Percentiles rank a stretch among this genome's conserved stretches.
phyloP scores from a whole-genome alignment of 495 filamentous ascomycete genomes.

The Aspergillus heteromorphus region DNA sequence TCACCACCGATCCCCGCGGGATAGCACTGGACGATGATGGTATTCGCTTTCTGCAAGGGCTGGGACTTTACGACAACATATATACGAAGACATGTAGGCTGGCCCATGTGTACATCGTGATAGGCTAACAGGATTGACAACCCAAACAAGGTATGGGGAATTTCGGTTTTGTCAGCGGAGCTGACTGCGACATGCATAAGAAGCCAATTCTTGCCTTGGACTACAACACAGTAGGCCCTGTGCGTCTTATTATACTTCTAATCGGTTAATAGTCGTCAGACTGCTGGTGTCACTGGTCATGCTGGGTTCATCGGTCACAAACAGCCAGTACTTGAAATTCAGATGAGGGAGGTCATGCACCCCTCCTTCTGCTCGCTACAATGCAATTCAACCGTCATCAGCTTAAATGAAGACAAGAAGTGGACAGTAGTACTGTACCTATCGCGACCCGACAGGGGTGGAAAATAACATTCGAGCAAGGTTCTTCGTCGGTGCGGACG shows the following conservation, averaged over 20 bases:
- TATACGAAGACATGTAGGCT: conserved; percentile 29
- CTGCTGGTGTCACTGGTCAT: conserved; percentile 30
- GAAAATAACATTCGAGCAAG: conserved; percentile 20
- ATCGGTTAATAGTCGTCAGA: conserved; percentile 14
- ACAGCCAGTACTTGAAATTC: conserved; percentile 23
- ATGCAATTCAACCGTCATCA: conserved; percentile 27
- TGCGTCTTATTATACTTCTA: background rate
- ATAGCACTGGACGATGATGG: conserved; percentile 49
- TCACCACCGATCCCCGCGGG: conserved; percentile 46
- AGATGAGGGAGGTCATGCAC: conserved; percentile 19
- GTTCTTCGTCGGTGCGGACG: conserved; percentile 48
- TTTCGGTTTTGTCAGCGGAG: conserved; percentile 25
- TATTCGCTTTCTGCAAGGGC: conserved; percentile 39
- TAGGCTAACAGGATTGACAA: background rate
- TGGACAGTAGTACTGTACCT: conserved; percentile 30
- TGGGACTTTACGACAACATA: conserved; percentile 39
- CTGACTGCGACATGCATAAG: conserved; percentile 11
- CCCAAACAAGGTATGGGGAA: conserved; percentile 18
- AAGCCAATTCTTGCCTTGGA: conserved; percentile 25
- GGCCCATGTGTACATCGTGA: background rate
- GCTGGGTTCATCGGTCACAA: conserved; percentile 33
- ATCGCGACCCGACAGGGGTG: conserved; percentile 25
- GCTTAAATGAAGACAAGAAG: conserved; percentile 24
- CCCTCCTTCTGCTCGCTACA: conserved; percentile 27
- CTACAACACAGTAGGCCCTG: conserved; percentile 20